Conservation (phyloP, 805 yeast species). For the Schwanniomyces sp. region DNA sequence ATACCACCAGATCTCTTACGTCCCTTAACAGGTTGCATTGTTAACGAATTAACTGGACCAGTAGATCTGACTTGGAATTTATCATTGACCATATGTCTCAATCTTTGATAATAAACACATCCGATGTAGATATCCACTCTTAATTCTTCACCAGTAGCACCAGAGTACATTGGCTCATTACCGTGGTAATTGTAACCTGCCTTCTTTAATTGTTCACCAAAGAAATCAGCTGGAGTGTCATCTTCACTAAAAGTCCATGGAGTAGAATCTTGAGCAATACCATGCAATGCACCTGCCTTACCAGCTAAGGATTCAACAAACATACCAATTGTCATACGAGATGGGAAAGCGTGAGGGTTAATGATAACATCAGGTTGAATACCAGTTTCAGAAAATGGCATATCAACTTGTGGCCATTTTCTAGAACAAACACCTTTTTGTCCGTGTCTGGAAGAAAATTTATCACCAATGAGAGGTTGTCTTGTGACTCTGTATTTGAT, state of each 20-base stretch:
- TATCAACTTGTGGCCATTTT: constrained; percentile 94
- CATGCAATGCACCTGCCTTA: constrained; percentile 97
- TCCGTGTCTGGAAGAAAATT: constrained; percentile 96
- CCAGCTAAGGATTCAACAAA: constrained; percentile 98
- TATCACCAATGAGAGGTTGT: constrained; percentile 94
- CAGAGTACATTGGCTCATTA: constrained; percentile 98
- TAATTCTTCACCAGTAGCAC: constrained; percentile 96
- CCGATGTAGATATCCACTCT: constrained; percentile 96
- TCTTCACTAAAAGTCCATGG: constrained; percentile 92
- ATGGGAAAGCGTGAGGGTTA: constrained; percentile 99
- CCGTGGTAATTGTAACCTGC: constrained; percentile 98
- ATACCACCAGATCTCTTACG: constrained; percentile 99
- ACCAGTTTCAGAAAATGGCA: constrained; percentile 97
- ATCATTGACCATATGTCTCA: constrained; percentile 99
- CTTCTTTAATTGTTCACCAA: constrained; percentile 84
- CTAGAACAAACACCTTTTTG: constrained; percentile 98
- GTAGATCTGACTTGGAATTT: constrained; percentile 99
- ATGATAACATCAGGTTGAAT: constrained; percentile 97
- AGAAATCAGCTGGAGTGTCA: constrained; percentile 96
- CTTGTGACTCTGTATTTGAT: constrained; percentile 90
- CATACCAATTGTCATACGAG: constrained; percentile 99
- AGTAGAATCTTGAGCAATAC: constrained; percentile 95
- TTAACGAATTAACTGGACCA: constrained; percentile 94
- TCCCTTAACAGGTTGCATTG: constrained; percentile 99
- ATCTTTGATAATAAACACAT: constrained; percentile 94